These are phyloP conservation scores for Fraxinus floribunda DNA, from an alignment of 305 asterid species.

Conservation along the genomic window DNA sequence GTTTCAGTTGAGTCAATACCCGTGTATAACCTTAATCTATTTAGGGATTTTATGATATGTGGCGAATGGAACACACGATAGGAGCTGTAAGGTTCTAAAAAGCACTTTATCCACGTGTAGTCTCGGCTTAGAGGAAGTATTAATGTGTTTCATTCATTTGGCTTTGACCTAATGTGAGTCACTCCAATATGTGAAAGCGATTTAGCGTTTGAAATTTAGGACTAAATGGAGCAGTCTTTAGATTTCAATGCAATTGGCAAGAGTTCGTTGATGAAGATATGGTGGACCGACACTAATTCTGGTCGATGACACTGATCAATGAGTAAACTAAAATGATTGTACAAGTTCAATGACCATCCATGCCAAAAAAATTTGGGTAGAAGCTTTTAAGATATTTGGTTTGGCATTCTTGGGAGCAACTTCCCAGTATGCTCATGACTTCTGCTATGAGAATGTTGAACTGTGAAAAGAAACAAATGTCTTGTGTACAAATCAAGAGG, in stretches of 20 bases:
- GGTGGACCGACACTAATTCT: not conserved
- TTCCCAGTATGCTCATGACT: not conserved
- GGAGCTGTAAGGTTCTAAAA: not conserved
- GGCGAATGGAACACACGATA: not conserved
- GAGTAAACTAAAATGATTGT: not conserved
- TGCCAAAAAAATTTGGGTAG: not conserved
- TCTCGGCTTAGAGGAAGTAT: not conserved
- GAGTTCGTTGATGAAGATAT: not conserved
- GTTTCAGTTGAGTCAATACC: not conserved
- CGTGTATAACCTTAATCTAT: not conserved
- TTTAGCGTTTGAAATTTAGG: not conserved
- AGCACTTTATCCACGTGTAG: not conserved
- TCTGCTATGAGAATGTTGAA: not conserved
- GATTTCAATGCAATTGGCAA: not conserved
- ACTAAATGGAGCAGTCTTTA: not conserved
- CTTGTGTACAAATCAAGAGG: not conserved
- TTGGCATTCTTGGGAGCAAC: not conserved
- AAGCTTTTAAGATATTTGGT: not conserved
- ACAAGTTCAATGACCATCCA: not conserved
- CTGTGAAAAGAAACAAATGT: not conserved
- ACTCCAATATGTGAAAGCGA: not conserved
- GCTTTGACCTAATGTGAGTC: not conserved
- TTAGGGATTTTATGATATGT: not conserved
- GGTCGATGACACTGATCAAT: not conserved
- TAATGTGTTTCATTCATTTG: not conserved